Evolutionary conservation across 1,284 basidiomycete species (phyloP).

Genomic region (Rhodotorula sp.): DNA sequence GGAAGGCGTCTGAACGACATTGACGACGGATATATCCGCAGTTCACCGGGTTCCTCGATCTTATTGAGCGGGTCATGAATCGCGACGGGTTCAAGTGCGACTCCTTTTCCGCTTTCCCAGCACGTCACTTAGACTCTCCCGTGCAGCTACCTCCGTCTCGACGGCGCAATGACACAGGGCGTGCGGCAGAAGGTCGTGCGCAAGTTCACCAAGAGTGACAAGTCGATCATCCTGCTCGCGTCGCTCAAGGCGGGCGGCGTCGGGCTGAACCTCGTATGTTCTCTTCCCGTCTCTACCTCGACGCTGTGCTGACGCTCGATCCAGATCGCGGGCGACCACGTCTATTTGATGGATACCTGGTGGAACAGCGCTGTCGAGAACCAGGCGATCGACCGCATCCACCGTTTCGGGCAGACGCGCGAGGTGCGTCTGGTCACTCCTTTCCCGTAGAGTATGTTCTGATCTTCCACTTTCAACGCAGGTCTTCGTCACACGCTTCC

Average conservation of each 20-base stretch:
- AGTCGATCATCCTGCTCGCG: slow-evolving; percentile 82
- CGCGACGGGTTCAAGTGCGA: slow-evolving; percentile 36
- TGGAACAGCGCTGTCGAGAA: slow-evolving; percentile 35
- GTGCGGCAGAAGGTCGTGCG: slow-evolving; percentile 74
- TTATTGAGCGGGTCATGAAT: slow-evolving; percentile 40
- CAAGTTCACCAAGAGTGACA: slow-evolving; percentile 71
- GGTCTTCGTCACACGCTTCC: slow-evolving; percentile 45
- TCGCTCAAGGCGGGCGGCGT: slow-evolving; percentile 90
- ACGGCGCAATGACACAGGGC: slow-evolving; percentile 87
- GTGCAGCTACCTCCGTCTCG: slow-evolving; percentile 65
- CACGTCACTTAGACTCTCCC: not conserved
- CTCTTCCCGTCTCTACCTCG: not conserved
- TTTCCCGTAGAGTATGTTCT: not conserved
- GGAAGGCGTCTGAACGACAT: no score
- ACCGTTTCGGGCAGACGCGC: slow-evolving; percentile 45
- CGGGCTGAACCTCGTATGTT: slow-evolving; percentile 55
- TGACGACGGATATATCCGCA: no score
- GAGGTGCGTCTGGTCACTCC: slow-evolving; percentile 5
- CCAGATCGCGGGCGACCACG: slow-evolving; percentile 34
- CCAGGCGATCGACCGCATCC: slow-evolving; percentile 47
- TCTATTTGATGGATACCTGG: slow-evolving; percentile 44
- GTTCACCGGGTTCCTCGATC: slow-evolving; percentile 53
- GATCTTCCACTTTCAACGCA: not conserved
- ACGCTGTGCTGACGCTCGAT: not conserved
- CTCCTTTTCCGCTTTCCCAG: no score